phyloP scores from a whole-genome alignment of 2,329 filamentous ascomycete genomes.

The Scortechinia acanthostroma region DNA sequence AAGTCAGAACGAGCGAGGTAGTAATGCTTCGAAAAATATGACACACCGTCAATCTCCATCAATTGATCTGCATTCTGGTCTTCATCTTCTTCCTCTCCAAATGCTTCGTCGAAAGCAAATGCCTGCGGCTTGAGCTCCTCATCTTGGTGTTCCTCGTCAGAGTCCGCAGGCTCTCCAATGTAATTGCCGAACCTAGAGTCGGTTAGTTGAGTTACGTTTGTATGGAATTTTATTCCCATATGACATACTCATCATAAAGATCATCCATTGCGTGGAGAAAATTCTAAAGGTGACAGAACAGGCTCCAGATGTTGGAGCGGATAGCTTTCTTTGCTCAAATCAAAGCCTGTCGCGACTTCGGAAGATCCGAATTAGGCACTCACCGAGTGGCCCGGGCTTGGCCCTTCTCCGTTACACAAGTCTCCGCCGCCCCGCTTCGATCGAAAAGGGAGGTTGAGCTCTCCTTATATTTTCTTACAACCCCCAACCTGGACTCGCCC shows the following conservation, averaged over 20 bases:
- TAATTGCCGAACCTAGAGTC: constrained; percentile 83
- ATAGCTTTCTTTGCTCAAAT: too few relatives aligned
- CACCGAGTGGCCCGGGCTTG: too few relatives aligned
- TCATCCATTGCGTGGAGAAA: constrained; percentile 74
- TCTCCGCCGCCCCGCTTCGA: too few relatives aligned
- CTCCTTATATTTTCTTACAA: too few relatives aligned
- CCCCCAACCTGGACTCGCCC: too few relatives aligned
- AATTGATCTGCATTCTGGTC: constrained; percentile 65
- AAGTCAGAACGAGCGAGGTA: neutral
- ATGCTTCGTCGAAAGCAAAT: constrained; percentile 71
- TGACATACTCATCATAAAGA: constrained; percentile 81
- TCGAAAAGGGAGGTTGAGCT: too few relatives aligned
- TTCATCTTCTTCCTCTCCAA: constrained; percentile 65
- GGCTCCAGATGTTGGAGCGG: too few relatives aligned
- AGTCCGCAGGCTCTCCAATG: constrained; percentile 86
- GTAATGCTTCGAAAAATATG: constrained; percentile 29
- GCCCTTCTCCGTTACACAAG: too few relatives aligned
- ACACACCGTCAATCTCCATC: constrained; percentile 82
- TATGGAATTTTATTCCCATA: neutral
- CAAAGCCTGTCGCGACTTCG: too few relatives aligned
- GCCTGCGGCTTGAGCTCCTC: constrained; percentile 32
- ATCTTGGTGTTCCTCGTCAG: constrained; percentile 77
- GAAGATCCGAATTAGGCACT: too few relatives aligned
- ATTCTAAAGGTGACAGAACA: too few relatives aligned
- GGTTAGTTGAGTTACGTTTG: constrained; percentile 6